A percentile compares a stretch with the other conserved stretches of the same genome.
phyloP scores from a whole-genome alignment of 108 stramenopile species.

The Cylindrotheca closterium region DNA sequence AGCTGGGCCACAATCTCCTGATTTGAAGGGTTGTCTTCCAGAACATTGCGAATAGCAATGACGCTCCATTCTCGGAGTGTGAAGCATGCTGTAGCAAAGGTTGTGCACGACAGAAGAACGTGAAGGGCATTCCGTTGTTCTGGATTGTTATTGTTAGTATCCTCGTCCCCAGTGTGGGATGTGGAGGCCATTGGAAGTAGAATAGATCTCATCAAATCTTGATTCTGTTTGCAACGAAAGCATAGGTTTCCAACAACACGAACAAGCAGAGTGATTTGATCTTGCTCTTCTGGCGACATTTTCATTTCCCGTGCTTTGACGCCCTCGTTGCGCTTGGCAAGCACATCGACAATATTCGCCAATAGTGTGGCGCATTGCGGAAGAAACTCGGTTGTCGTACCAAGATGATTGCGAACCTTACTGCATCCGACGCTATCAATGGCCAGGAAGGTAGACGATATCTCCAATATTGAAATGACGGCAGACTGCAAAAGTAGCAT shows the following conservation, averaged over 20 bases:
- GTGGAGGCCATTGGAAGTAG: constrained; percentile 33
- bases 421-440: constrained; percentile 20
- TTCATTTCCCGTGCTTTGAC: constrained; percentile 54
- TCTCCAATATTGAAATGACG: constrained; percentile 51
- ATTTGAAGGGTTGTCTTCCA: constrained; percentile 70
- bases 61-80: constrained; percentile 85
- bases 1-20: constrained; percentile 56
- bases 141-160: neutral
- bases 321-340: constrained; percentile 44
- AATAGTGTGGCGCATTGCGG: constrained; percentile 41
- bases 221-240: constrained; percentile 65
- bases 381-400: constrained; percentile 47
- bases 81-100: constrained; percentile 74
- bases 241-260: constrained; percentile 73
- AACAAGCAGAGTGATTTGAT: constrained; percentile 50
- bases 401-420: constrained; percentile 44
- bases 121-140: constrained; percentile 63
- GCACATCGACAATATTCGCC: constrained; percentile 52
- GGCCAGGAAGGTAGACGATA: constrained; percentile 53
- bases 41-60: constrained; percentile 77
- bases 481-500: constrained; percentile 46
- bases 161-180: neutral
- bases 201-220: constrained; percentile 62
- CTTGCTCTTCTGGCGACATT: constrained; percentile 55
- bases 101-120: constrained; percentile 73